Evolutionary conservation across 768 basidiomycete genomes (phyloP), one percentile per base, ranked within the genome.

Genomic region (Mycena chlorophos): DNA sequence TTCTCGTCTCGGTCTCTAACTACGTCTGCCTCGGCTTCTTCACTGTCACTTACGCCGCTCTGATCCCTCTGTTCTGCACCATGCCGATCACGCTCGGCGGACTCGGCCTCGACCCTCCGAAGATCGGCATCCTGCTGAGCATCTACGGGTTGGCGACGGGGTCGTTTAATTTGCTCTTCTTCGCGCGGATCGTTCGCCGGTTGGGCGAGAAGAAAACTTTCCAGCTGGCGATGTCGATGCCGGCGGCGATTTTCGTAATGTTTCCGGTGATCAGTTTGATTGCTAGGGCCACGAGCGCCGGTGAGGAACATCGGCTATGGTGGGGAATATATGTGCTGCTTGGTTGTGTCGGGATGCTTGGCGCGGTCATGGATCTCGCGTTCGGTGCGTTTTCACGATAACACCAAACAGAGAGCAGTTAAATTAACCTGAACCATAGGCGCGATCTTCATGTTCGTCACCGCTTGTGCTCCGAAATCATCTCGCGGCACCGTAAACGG

Each of bases 21-120:
- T 79, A 76, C 55, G 67, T 65, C 23, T 49, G 55, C 4, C 56
- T 78, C 13, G 67, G 63, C 12, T 65, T 79, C 19, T 54, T 74
- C 17, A 71, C 75, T 54, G 88, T 90, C 43, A 69, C 84, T 10
- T 82, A 81, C 62, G 82, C 82, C 46, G 78, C 85, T 6, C 69
- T 91, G 12, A 84, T 86, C 38, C 89, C 90, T 0, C 67, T 89
- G 23, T 91, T 88, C 70, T 75, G 82, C 48, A 82, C 87, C n/a
- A 89, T 87, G 4, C 87, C 89, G 17, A 73, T 85, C 52, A 74
- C 76, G 23, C 74, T 83, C 14, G 89, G 89, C 28, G 89, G 89
- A 0, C 78, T 90, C 16, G 88, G 87, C 3, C 71, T 91, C n/a
- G 71, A 79, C 20, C 88, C 89, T 3, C 72, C 81, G 3, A 69